Evolutionary conservation across 2,329 filamentous ascomycete genomes (phyloP), one percentile per base, ranked within the genome.

Genomic region (Rhynchosporium secalis): DNA sequence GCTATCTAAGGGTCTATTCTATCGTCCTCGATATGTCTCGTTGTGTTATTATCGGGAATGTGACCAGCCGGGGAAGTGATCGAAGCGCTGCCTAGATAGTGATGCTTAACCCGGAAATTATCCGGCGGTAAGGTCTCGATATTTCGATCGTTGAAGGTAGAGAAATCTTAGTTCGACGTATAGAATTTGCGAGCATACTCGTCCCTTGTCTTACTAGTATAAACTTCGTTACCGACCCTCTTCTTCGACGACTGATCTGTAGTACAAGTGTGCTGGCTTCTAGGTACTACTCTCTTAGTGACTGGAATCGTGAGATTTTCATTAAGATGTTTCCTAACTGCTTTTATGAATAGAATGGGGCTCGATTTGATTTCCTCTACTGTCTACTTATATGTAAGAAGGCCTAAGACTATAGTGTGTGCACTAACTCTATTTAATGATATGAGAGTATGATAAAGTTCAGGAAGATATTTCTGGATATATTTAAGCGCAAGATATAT

Each of bases 241-340:
- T 29, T 48, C 46, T 48, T 48, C 46, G 46, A 48, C 46, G 52
- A 45, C 52, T 43, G 52, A 45, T 38, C 26, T 43, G 31, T 8
- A 43, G 33, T 38, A 13, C 20, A 15, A 41, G 38, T n/a, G 40
- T 41, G 55, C 43, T 31, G 41, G 15, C 15, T 33, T 45, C 28
- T 5, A 41, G 28, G 29, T 33, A 49, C 47, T 8, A 31, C 3
- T 31, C 29, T 28, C 29, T 49, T 4, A 49, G 47, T 49, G 8
- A 15, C 33, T 31, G 28, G 47, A 48, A 48, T 48, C 28, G 10
- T 33, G 29, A 49, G 47, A 8, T 49, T 49, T 49, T 49, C 47
- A 49, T 55, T 33, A 28, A 55, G 55, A 47, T 57, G 28, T 46
- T 33, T 41, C 26, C 40, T 56, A 29, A 56, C 38, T 56, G 2